phyloP scores from a whole-genome alignment of 2,329 filamentous ascomycete genomes.

The Trichoderma polysporum region DNA sequence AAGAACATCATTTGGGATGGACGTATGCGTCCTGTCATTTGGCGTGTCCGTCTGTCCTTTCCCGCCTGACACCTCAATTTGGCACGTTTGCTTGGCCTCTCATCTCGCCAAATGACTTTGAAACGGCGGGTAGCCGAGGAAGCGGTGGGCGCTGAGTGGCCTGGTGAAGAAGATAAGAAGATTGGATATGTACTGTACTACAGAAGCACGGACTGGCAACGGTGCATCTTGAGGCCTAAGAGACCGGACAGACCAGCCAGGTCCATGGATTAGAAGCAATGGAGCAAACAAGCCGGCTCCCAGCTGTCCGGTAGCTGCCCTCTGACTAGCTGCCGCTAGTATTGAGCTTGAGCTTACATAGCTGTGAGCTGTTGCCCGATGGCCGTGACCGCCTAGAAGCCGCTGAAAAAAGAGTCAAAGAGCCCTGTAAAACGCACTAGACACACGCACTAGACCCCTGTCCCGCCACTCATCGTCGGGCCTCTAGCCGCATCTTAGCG shows the following conservation, averaged over 20 bases:
- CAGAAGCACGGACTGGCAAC: too few species aligned
- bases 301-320: background rate
- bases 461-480: background rate
- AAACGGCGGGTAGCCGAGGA: slow-evolving; percentile 5
- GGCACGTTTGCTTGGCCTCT: background rate
- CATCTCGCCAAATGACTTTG: slow-evolving; percentile 1
- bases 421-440: background rate
- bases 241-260: background rate
- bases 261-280: background rate
- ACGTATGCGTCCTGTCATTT: background rate
- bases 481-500: background rate
- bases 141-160: background rate
- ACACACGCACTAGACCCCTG: background rate
- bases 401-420: background rate
- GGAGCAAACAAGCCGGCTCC: background rate
- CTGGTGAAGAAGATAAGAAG: background rate
- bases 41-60: background rate
- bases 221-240: background rate
- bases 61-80: background rate
- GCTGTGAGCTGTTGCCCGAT: background rate
- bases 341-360: background rate
- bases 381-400: background rate
- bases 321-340: background rate
- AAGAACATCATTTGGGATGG: background rate
- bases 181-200: background rate